Evolutionary conservation across 1,139 yeast species (phyloP).

Genomic region (Kluyveromyces sp.): DNA sequence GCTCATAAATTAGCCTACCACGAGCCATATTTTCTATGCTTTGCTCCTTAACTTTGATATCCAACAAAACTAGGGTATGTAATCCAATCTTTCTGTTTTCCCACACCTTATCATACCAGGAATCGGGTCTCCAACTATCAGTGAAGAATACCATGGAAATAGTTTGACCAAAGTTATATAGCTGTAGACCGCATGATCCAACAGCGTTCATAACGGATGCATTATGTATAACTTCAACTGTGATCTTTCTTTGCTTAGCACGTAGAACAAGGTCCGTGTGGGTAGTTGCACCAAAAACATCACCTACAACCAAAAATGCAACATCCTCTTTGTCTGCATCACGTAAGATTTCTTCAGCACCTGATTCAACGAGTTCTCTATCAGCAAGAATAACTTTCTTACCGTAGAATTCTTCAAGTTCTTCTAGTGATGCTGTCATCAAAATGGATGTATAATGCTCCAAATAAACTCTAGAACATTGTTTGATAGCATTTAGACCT

Average conservation of each 20-base stretch:
- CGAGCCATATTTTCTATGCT: conserved; percentile 90
- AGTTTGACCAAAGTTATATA: conserved; percentile 94
- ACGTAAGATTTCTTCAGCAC: conserved; percentile 71
- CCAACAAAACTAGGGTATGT: conserved; percentile 81
- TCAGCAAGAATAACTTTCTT: conserved; percentile 83
- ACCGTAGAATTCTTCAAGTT: conserved; percentile 74
- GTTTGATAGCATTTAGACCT: conserved; percentile 76
- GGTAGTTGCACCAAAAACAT: conserved; percentile 96
- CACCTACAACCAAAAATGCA: conserved; percentile 95
- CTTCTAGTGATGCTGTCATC: conserved; percentile 77
- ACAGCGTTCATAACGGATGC: conserved; percentile 98
- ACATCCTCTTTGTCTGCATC: conserved; percentile 75
- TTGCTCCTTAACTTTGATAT: conserved; percentile 95
- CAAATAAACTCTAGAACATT: conserved; percentile 79
- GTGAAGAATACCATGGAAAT: conserved; percentile 93
- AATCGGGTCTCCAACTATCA: conserved; percentile 92
- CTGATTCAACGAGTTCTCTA: conserved; percentile 86
- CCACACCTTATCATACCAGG: conserved; percentile 80
- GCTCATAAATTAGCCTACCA: conserved; percentile 87
- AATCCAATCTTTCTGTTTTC: conserved; percentile 87
- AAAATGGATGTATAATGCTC: conserved; percentile 94
- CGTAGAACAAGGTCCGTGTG: conserved; percentile 90
- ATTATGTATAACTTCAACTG: conserved; percentile 80
- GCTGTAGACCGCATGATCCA: conserved; percentile 94
- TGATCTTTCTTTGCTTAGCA: conserved; percentile 75